Percentiles rank a stretch among this genome's conserved stretches.
phyloP scores from a whole-genome alignment of 1,284 basidiomycete genomes.

The Sanguinoderma infundibulare region DNA sequence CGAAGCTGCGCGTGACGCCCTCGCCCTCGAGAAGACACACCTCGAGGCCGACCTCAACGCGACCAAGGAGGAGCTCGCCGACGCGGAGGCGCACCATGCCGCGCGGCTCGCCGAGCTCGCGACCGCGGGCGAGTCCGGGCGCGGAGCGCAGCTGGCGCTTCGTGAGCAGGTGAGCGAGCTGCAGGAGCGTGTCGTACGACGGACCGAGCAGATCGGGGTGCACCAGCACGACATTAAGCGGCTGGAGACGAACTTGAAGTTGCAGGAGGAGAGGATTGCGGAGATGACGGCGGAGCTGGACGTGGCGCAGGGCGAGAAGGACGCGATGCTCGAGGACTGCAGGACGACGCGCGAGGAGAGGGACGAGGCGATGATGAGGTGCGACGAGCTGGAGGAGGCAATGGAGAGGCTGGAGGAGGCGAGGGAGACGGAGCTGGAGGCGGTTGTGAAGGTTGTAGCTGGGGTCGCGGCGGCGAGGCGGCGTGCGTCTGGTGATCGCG shows the following conservation, averaged over 20 bases:
- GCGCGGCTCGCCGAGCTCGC: conserved; percentile 64
- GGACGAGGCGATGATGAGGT: conserved; percentile 55
- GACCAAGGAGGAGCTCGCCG: conserved; percentile 55
- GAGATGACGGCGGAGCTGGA: conserved; percentile 74
- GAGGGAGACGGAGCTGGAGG: conserved; percentile 38
- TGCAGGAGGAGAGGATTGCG: conserved; percentile 71
- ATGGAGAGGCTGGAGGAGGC: conserved; percentile 58
- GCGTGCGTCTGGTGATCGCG: conserved; percentile 29
- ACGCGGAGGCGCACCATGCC: conserved; percentile 61
- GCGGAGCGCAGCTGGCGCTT: conserved; percentile 46
- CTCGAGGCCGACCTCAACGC: conserved; percentile 58
- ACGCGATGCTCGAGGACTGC: conserved; percentile 82
- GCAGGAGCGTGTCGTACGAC: conserved; percentile 59
- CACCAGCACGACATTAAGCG: conserved; percentile 77
- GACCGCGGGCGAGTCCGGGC: conserved; percentile 45
- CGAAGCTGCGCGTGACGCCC: conserved; percentile 66
- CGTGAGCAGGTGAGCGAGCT: conserved; percentile 67
- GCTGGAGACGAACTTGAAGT: conserved; percentile 68
- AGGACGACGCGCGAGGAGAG: conserved; percentile 71
- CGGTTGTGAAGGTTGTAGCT: conserved; percentile 37
- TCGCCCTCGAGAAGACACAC: conserved; percentile 63
- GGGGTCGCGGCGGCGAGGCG: conserved; percentile 35
- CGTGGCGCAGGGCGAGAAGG: conserved; percentile 62
- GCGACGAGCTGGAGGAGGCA: conserved; percentile 49
- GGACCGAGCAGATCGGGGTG: conserved; percentile 71